phyloP scores from a whole-genome alignment of 1,139 yeast genomes.

The Citeromyces hawaiiensis region DNA sequence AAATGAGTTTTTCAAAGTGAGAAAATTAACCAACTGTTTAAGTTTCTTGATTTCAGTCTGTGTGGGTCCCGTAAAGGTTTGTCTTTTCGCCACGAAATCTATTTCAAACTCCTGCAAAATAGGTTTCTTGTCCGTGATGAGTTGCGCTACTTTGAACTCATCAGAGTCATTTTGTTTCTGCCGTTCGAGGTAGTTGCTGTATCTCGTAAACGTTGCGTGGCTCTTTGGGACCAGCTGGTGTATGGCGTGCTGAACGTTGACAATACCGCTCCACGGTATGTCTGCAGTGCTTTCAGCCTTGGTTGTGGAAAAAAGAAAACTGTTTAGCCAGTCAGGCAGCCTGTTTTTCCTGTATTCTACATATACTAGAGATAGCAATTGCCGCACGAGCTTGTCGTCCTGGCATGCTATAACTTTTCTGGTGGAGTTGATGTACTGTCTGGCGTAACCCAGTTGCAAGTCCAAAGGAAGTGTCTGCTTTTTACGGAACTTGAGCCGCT shows the following conservation, averaged over 20 bases:
- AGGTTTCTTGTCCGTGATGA: neutral
- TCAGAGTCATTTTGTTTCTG: neutral
- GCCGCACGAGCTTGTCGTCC: neutral
- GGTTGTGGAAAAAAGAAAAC: neutral
- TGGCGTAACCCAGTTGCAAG: conserved; percentile 48
- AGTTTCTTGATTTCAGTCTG: neutral
- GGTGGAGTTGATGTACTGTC: neutral
- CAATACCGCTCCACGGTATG: conserved; percentile 2
- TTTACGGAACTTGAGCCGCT: conserved; percentile 52
- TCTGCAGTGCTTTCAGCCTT: neutral
- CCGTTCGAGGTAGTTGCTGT: neutral
- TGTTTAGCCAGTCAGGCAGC: conserved; percentile 1
- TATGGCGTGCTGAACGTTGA: conserved; percentile 7
- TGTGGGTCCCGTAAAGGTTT: neutral
- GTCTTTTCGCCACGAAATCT: neutral
- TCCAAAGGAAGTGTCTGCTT: conserved; percentile 46
- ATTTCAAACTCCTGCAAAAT: neutral
- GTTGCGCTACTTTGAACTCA: neutral
- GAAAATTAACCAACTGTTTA: neutral
- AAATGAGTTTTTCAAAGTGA: neutral
- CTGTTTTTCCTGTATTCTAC: conserved; percentile 1
- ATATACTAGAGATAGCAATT: conserved; percentile 1
- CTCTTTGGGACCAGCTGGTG: conserved; percentile 1
- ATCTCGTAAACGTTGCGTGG: neutral
- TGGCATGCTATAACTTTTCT: neutral